These are phyloP conservation scores for Alternaria atra DNA, from an alignment of 2,329 filamentous ascomycete species.

Conservation along the genomic window DNA sequence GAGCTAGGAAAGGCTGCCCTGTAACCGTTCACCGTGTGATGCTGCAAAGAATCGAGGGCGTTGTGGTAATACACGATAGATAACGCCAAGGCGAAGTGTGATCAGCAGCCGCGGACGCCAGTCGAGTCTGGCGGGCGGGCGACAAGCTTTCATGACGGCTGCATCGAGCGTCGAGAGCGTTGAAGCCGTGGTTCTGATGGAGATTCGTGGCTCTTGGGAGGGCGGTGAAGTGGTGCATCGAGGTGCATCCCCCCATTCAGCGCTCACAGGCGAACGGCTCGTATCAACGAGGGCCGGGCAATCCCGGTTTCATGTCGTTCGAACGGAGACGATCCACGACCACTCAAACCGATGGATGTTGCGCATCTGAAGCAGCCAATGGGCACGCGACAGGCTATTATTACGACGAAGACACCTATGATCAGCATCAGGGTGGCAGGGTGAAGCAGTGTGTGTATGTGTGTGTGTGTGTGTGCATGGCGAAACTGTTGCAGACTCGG, in stretches of 20 bases:
- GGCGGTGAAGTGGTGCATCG: constrained; percentile 13
- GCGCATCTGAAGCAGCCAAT: constrained; percentile 26
- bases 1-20: constrained; percentile 29
- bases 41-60: background rate
- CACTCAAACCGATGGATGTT: constrained; percentile 24
- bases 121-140: constrained; percentile 1
- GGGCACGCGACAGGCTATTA: constrained; percentile 14
- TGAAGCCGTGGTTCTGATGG: background rate
- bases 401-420: constrained; percentile 4
- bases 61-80: constrained; percentile 6
- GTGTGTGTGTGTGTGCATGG: background rate
- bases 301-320: constrained; percentile 35
- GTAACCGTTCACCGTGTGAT: constrained; percentile 27
- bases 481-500: constrained; percentile 14
- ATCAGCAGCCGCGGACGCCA: constrained; percentile 20
- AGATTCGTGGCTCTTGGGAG: constrained; percentile 1
- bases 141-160: background rate
- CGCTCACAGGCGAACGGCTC: constrained; percentile 14
- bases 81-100: constrained; percentile 12
- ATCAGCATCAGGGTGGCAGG: constrained; percentile 16
- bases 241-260: background rate
- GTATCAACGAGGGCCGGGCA: constrained; percentile 28
- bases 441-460: constrained; percentile 1
- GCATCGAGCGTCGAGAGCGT: constrained; percentile 1
- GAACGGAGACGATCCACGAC: constrained; percentile 7